Percentiles rank a stretch among this genome's conserved stretches.
These are phyloP conservation scores for Boechera stricta DNA, from an alignment of 345 rosid genomes.

Conservation along the genomic window DNA sequence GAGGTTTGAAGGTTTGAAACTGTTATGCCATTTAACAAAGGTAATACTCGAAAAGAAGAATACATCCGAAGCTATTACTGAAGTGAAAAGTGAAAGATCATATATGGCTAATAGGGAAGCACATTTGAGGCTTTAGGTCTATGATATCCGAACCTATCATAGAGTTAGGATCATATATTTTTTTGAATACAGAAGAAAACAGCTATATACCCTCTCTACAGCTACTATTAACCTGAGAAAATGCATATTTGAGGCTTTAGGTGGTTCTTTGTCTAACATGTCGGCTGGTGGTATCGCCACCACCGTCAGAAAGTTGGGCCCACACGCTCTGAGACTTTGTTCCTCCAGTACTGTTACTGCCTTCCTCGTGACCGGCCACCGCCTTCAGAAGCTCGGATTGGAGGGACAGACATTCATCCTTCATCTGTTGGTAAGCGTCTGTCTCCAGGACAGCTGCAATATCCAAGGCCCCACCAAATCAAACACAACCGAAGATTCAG, in stretches of 20 bases:
- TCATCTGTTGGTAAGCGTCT: constrained; percentile 81
- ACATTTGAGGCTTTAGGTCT: too few relatives aligned
- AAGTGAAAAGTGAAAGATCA: constrained; percentile 16
- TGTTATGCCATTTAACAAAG: too few relatives aligned
- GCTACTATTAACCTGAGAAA: constrained; percentile 37
- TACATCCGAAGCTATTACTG: constrained; percentile 21
- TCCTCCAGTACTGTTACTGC: constrained; percentile 60
- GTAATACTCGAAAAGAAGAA: background rate
- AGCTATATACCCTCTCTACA: constrained; percentile 38
- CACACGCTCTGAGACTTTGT: constrained; percentile 81
- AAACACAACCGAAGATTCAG: constrained; percentile 11
- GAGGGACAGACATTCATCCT: constrained; percentile 76
- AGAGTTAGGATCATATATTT: background rate
- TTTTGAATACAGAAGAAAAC: background rate
- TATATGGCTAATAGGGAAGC: too few relatives aligned
- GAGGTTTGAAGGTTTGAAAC: too few relatives aligned
- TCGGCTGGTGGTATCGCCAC: constrained; percentile 65
- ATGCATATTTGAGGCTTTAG: constrained; percentile 24
- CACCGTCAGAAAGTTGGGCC: constrained; percentile 85
- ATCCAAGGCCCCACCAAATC: constrained; percentile 15
- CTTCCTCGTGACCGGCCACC: constrained; percentile 82
- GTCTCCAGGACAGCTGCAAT: constrained; percentile 84
- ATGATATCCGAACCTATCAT: background rate
- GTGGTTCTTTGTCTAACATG: constrained; percentile 75
- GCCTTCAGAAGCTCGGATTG: constrained; percentile 83